phyloP scores from a whole-genome alignment of 2,329 filamentous ascomycete genomes.

The Paecilomyces variotii region DNA sequence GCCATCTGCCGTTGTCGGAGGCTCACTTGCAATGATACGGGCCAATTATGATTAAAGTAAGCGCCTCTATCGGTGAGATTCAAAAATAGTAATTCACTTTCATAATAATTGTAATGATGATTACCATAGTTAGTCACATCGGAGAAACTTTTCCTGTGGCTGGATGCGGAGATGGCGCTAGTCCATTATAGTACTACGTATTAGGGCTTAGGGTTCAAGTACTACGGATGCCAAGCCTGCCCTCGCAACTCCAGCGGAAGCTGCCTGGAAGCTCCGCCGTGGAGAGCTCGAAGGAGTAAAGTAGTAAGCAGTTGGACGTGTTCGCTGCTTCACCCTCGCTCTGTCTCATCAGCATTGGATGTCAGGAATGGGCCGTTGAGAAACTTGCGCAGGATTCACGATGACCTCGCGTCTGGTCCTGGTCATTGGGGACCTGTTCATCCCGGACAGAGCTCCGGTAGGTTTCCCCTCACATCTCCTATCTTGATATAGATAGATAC shows the following conservation, averaged over 20 bases:
- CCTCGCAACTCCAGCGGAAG: slow-evolving; percentile 1
- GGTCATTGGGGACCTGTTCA: slow-evolving; percentile 88
- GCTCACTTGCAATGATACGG: not conserved
- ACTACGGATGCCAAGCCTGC: not conserved
- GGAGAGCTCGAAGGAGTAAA: not conserved
- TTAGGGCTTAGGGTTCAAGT: slow-evolving; percentile 10
- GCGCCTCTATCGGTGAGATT: not conserved
- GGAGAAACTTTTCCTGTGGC: not conserved
- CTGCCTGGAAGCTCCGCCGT: not conserved
- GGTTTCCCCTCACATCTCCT: slow-evolving; percentile 10
- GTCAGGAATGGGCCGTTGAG: slow-evolving; percentile 23
- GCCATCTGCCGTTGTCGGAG: not conserved
- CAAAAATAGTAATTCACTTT: not conserved
- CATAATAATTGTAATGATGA: not conserved
- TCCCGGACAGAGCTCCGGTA: slow-evolving; percentile 80
- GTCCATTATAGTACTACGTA: not conserved
- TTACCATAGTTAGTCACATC: not conserved
- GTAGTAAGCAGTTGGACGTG: not conserved
- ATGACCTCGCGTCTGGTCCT: slow-evolving; percentile 84
- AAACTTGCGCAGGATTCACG: slow-evolving; percentile 12
- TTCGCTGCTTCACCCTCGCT: slow-evolving; percentile 1
- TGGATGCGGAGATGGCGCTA: slow-evolving; percentile 1
- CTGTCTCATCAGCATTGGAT: not conserved
- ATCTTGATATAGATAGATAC: slow-evolving; percentile 4
- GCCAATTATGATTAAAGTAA: not conserved